Percentiles rank a stretch among this genome's conserved stretches.
Conservation (phyloP, 1,139 yeast species). For the Scheffersomyces titani region DNA sequence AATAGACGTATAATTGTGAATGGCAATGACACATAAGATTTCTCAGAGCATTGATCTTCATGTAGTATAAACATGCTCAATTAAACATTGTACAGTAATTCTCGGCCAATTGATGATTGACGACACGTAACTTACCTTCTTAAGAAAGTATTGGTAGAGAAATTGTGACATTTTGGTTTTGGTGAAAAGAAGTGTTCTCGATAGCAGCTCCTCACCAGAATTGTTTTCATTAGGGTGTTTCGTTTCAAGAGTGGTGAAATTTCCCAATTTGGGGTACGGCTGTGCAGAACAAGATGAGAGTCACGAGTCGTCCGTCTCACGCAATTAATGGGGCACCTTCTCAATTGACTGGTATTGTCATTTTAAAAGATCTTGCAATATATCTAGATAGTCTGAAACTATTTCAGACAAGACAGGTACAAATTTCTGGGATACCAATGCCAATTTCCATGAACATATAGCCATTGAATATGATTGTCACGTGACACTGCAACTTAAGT, state of each 20-base stretch:
- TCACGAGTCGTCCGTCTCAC: background rate
- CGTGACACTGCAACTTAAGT: background rate
- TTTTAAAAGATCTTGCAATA: background rate
- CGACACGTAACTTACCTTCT: constrained; percentile 33
- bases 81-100: background rate
- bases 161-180: constrained; percentile 20
- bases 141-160: constrained; percentile 35
- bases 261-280: background rate
- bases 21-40: too few species aligned
- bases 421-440: too few species aligned
- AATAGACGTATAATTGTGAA: background rate
- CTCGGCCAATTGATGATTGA: too few species aligned
- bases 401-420: background rate
- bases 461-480: background rate
- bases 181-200: background rate
- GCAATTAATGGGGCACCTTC: background rate
- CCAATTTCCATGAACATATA: background rate
- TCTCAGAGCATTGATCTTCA: background rate
- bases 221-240: background rate
- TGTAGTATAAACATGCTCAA: background rate
- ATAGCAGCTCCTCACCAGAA: background rate
- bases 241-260: background rate
- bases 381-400: background rate
- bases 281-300: background rate
- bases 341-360: background rate